Conservation (phyloP, 2,329 filamentous ascomycete genomes). For the Sporothrix dimorphospora region DNA sequence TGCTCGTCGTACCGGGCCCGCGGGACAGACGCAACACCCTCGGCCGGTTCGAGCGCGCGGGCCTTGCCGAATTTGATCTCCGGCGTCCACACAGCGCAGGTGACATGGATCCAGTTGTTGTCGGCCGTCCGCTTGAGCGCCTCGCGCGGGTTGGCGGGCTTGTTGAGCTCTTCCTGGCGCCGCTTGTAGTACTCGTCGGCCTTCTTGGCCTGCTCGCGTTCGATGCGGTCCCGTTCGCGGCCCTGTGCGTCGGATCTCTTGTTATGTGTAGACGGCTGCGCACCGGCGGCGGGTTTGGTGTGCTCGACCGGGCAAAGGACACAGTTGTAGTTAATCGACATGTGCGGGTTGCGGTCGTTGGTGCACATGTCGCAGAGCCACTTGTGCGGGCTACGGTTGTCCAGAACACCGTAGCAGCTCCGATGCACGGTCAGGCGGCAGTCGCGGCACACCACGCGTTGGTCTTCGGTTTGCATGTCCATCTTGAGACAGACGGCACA, state of each 20-base stretch:
- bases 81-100: constrained; percentile 87
- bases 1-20: constrained; percentile 71
- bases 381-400: constrained; percentile 71
- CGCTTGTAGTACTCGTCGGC: constrained; percentile 81
- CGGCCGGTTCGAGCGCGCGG: constrained; percentile 78
- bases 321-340: constrained; percentile 95
- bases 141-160: constrained; percentile 82
- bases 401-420: constrained; percentile 84
- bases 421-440: constrained; percentile 92
- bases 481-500: constrained; percentile 82
- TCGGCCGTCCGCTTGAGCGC: constrained; percentile 91
- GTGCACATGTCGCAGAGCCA: constrained; percentile 96
- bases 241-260: constrained; percentile 89
- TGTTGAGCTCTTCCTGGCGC: constrained; percentile 80
- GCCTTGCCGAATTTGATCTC: constrained; percentile 93
- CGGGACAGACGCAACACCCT: constrained; percentile 85
- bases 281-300: constrained; percentile 82
- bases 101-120: constrained; percentile 98
- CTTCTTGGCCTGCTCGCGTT: constrained; percentile 80
- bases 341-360: constrained; percentile 88
- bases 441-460: constrained; percentile 78
- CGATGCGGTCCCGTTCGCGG: constrained; percentile 81
- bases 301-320: constrained; percentile 84
- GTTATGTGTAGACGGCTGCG: constrained; percentile 65
- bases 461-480: constrained; percentile 67